A percentile compares a stretch with the other conserved stretches of the same genome.
Evolutionary conservation across 495 filamentous ascomycete genomes (phyloP).

Genomic region (Podospora anserina): DNA sequence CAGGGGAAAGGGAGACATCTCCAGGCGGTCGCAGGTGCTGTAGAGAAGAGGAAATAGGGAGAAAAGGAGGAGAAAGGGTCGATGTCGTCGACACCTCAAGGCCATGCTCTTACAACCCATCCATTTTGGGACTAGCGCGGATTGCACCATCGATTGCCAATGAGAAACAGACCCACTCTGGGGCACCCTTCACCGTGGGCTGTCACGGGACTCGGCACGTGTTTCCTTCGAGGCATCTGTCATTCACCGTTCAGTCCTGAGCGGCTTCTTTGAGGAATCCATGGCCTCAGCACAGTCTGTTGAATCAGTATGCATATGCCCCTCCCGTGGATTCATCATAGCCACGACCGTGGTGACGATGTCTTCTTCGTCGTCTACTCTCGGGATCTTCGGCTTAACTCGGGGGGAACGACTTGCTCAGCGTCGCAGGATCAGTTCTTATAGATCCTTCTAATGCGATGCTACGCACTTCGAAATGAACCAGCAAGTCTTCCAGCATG

Average conservation of each 20-base stretch:
- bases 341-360: no score
- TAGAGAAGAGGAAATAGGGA: conserved; percentile 4
- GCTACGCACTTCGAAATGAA: no score
- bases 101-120: conserved; percentile 15
- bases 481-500: background rate
- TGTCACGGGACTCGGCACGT: conserved; percentile 9
- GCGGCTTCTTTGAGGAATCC: no score
- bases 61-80: conserved; percentile 21
- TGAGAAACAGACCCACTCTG: conserved; percentile 4
- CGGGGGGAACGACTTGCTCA: background rate
- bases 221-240: background rate
- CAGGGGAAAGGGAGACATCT: background rate
- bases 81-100: conserved; percentile 20
- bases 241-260: no score
- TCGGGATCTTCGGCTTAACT: no score
- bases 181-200: background rate
- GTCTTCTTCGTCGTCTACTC: no score
- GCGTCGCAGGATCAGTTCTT: background rate
- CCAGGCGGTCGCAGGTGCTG: background rate
- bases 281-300: no score
- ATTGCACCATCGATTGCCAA: conserved; percentile 36
- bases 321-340: no score
- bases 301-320: no score
- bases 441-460: background rate
- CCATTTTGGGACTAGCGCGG: conserved; percentile 32